A percentile compares a stretch with the other conserved stretches of the same genome.
Conservation (phyloP, 768 basidiomycete species). For the Chalciporus sphaerocephalus region DNA sequence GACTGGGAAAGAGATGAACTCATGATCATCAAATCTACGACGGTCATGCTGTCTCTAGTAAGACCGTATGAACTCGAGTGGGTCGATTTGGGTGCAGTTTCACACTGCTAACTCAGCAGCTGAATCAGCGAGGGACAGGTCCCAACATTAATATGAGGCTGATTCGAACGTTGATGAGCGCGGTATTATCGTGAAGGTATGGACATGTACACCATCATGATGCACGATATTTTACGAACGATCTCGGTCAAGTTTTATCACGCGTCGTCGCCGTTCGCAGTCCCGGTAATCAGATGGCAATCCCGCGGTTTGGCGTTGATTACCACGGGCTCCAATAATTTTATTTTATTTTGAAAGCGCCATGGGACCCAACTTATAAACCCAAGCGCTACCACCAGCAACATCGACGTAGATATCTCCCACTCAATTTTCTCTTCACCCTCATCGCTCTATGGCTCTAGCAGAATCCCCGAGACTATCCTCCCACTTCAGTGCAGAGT, state of each 20-base stretch:
- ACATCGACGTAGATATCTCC: background rate
- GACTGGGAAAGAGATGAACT: too few species aligned
- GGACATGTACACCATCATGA: too few species aligned
- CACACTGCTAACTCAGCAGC: too few species aligned
- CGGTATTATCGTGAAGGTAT: too few species aligned
- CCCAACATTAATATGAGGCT: too few species aligned
- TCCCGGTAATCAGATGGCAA: background rate
- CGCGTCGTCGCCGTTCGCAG: background rate
- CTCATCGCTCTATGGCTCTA: constrained; percentile 20
- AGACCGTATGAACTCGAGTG: too few species aligned
- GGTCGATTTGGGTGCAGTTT: too few species aligned
- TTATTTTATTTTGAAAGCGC: background rate
- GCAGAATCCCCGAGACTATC: constrained; percentile 27
- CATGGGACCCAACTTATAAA: constrained; percentile 2
- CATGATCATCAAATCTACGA: too few species aligned
- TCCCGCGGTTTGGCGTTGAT: background rate
- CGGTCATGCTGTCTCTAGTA: too few species aligned
- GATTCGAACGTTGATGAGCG: too few species aligned
- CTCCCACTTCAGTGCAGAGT: constrained; percentile 28
- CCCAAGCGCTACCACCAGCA: too few species aligned
- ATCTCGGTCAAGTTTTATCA: background rate
- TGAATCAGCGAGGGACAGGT: too few species aligned
- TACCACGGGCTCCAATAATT: background rate
- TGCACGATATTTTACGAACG: background rate
- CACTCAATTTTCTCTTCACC: background rate